Evolutionary conservation across 2,329 filamentous ascomycete species (phyloP).

Genomic region (Calonectria pseudoturangicola): DNA sequence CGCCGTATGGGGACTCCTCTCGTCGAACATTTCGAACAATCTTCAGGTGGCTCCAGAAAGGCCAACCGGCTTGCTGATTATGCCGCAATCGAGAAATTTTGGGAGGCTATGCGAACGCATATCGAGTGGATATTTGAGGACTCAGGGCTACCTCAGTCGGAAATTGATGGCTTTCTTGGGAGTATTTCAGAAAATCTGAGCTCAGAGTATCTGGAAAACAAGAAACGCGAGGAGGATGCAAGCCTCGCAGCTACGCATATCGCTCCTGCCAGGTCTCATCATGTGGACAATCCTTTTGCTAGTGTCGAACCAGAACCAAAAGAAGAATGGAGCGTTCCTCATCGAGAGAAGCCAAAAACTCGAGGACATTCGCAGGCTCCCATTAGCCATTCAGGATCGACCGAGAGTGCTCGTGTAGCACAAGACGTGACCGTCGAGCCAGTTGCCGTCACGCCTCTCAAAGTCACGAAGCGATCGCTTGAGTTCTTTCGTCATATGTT

Average conservation of each 20-base stretch:
- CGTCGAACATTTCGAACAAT: background rate
- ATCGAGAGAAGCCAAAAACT: background rate
- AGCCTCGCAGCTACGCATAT: background rate
- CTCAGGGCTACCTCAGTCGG: background rate
- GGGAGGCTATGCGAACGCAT: background rate
- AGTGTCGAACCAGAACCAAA: background rate
- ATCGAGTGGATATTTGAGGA: background rate
- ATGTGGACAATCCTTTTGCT: background rate
- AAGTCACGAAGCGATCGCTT: slow-evolving; percentile 11
- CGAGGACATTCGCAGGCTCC: background rate
- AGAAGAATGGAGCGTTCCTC: background rate
- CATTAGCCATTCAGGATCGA: background rate
- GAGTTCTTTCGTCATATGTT: slow-evolving; percentile 34
- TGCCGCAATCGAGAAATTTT: background rate
- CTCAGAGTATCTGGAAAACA: slow-evolving; percentile 4
- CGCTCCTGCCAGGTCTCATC: background rate
- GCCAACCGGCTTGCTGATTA: background rate
- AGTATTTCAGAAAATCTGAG: slow-evolving; percentile 2
- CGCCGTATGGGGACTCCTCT: background rate
- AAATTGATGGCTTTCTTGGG: background rate
- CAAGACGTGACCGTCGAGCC: too few relatives aligned
- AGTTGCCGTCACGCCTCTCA: background rate
- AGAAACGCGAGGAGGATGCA: background rate
- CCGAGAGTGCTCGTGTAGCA: background rate
- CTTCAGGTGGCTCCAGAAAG: background rate